These are phyloP conservation scores for Hypoxylon rubiginosum DNA, from an alignment of 2,329 filamentous ascomycete species.

Conservation along the genomic window DNA sequence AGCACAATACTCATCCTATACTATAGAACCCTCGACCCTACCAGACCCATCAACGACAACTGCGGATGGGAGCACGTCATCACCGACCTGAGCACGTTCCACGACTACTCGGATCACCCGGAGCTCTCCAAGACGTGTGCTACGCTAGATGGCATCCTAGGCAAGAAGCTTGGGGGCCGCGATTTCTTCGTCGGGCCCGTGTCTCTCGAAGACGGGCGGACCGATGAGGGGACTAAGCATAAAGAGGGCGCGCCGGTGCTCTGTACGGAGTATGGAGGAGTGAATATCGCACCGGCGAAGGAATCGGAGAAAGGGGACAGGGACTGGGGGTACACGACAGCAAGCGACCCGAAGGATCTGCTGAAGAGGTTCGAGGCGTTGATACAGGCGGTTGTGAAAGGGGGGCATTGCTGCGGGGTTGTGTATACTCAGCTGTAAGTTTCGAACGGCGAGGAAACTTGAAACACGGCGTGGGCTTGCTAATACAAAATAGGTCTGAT, in stretches of 20 bases:
- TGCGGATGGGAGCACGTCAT: slow-evolving; percentile 78
- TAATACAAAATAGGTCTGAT: slow-evolving; percentile 57
- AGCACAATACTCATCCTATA: slow-evolving; percentile 5
- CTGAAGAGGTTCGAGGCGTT: slow-evolving; percentile 70
- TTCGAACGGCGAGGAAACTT: neutral
- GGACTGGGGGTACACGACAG: slow-evolving; percentile 79
- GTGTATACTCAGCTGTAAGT: slow-evolving; percentile 76
- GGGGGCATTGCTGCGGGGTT: slow-evolving; percentile 71
- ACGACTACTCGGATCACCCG: slow-evolving; percentile 73
- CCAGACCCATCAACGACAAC: slow-evolving; percentile 76
- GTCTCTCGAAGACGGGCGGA: slow-evolving; percentile 40
- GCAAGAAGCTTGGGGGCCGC: slow-evolving; percentile 62
- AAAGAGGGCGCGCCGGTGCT: slow-evolving; percentile 69
- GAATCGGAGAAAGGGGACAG: slow-evolving; percentile 57
- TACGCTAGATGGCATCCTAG: slow-evolving; percentile 66
- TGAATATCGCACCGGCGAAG: slow-evolving; percentile 71
- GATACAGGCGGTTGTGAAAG: slow-evolving; percentile 68
- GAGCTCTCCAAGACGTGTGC: slow-evolving; percentile 68
- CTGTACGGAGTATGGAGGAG: slow-evolving; percentile 76
- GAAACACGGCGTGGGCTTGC: neutral
- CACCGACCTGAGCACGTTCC: slow-evolving; percentile 75
- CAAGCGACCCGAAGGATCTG: slow-evolving; percentile 70
- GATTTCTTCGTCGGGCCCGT: slow-evolving; percentile 68
- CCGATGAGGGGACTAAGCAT: slow-evolving; percentile 65
- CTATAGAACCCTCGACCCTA: slow-evolving; percentile 68